These are phyloP conservation scores for Hypericum perforatum DNA, from an alignment of 345 rosid genomes.

Conservation along the genomic window DNA sequence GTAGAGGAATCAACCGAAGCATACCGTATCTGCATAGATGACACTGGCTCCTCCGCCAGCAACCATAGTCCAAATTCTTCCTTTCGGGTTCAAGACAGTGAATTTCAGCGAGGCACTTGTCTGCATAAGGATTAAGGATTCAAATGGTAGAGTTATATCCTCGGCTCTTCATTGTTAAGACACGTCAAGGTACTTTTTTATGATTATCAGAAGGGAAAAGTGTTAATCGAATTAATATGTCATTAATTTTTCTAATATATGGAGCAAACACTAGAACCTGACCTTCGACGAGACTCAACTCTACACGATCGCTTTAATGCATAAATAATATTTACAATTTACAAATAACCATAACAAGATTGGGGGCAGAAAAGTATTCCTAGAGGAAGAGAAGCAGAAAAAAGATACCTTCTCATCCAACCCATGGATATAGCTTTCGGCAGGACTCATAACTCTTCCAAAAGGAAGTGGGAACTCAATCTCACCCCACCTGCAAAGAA, in stretches of 20 bases:
- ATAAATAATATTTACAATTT: not conserved
- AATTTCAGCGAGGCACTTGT: slow-evolving; percentile 95
- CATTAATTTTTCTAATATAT: too few species aligned
- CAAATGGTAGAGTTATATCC: not conserved
- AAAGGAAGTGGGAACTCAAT: slow-evolving; percentile 86
- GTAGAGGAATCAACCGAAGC: slow-evolving; percentile 22
- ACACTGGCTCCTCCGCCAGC: slow-evolving; percentile 99
- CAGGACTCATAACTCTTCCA: slow-evolving; percentile 79
- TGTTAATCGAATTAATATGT: too few species aligned
- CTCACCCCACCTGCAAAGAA: slow-evolving; percentile 65
- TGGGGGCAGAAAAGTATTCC: not conserved
- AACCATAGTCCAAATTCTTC: slow-evolving; percentile 97
- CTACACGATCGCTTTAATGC: too few species aligned
- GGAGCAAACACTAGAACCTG: too few species aligned
- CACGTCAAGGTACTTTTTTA: too few species aligned
- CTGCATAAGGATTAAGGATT: slow-evolving; percentile 33
- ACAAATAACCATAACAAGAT: not conserved
- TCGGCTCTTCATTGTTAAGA: too few species aligned
- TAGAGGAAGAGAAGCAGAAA: not conserved
- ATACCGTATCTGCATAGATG: slow-evolving; percentile 89
- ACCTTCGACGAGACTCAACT: too few species aligned
- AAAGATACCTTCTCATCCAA: slow-evolving; percentile 79
- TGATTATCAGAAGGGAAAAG: too few species aligned
- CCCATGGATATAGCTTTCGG: slow-evolving; percentile 85
- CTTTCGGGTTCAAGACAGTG: slow-evolving; percentile 88